phyloP scores from a whole-genome alignment of 495 filamentous ascomycete genomes.

The Venustampulla echinocandica region DNA sequence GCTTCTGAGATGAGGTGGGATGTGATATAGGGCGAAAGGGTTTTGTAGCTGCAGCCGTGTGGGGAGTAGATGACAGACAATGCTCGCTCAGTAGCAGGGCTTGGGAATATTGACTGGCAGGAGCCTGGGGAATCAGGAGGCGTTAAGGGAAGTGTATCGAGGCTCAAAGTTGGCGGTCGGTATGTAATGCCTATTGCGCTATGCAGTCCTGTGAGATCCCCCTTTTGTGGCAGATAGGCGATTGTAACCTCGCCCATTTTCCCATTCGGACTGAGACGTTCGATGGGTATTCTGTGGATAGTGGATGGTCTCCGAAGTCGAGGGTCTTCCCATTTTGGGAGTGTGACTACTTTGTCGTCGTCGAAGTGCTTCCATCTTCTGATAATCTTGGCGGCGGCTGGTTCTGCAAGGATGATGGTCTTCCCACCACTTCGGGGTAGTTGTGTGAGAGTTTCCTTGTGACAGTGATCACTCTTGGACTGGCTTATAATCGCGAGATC shows the following conservation, averaged over 20 bases:
- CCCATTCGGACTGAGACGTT: conserved; percentile 35
- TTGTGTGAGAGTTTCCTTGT: conserved; percentile 54
- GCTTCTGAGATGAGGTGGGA: conserved; percentile 32
- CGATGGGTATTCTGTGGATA: conserved; percentile 33
- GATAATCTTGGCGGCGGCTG: conserved; percentile 52
- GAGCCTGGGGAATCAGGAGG: conserved; percentile 28
- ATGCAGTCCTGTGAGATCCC: conserved; percentile 53
- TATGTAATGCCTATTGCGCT: conserved; percentile 65
- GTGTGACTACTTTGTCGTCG: conserved; percentile 37
- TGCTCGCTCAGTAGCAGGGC: conserved; percentile 6
- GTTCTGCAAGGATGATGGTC: conserved; percentile 56
- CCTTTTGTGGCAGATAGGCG: conserved; percentile 51
- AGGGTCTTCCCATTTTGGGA: conserved; percentile 45
- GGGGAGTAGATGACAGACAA: conserved; percentile 40
- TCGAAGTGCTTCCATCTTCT: conserved; percentile 58
- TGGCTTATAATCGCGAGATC: conserved; percentile 64
- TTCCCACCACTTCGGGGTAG: conserved; percentile 41
- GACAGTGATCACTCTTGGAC: conserved; percentile 62
- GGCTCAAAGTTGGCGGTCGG: conserved; percentile 37
- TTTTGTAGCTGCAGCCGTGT: conserved; percentile 33
- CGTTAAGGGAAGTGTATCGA: conserved; percentile 3
- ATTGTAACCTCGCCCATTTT: conserved; percentile 55
- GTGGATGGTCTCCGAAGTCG: conserved; percentile 31
- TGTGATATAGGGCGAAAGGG: conserved; percentile 36
- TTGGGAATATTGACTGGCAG: conserved; percentile 18